These are phyloP conservation scores for Phlebiopsis flavidoalba DNA, from an alignment of 768 basidiomycete genomes.

Conservation along the genomic window DNA sequence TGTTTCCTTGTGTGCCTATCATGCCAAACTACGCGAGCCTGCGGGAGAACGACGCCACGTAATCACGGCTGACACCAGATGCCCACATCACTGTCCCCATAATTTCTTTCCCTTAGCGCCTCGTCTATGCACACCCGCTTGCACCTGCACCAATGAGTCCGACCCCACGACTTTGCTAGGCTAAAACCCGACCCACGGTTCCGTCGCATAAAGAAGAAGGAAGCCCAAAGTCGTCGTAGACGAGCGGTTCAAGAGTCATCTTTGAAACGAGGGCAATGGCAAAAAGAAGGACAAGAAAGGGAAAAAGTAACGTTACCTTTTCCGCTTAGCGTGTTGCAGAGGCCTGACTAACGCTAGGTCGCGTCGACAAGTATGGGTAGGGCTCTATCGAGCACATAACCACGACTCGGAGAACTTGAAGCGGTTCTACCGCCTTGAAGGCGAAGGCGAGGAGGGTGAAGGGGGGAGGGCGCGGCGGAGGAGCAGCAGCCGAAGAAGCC, in stretches of 20 bases:
- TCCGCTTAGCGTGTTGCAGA: not conserved
- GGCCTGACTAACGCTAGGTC: conserved; percentile 31
- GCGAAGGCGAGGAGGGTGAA: conserved; percentile 30
- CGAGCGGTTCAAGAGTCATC: conserved; percentile 82
- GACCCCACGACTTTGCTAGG: conserved; percentile 86
- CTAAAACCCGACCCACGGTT: conserved; percentile 92
- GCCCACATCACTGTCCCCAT: not conserved
- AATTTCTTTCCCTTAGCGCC: not conserved
- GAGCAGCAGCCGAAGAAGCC: conserved; percentile 29
- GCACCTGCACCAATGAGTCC: conserved; percentile 43
- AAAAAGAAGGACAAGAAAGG: conserved; percentile 27
- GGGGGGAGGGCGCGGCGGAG: conserved; percentile 14
- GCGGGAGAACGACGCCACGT: not conserved
- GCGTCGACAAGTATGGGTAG: conserved; percentile 92
- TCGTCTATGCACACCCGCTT: not conserved
- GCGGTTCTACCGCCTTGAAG: conserved; percentile 74
- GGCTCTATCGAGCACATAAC: conserved; percentile 50
- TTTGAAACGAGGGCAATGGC: conserved; percentile 49
- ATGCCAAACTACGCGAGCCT: no score
- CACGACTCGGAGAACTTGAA: conserved; percentile 74
- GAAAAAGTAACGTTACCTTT: conserved; percentile 9
- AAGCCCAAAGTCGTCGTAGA: conserved; percentile 85
- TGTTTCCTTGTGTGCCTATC: no score
- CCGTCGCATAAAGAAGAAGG: conserved; percentile 73
- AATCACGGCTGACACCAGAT: not conserved